These are phyloP conservation scores for Russula sp. DNA, from an alignment of 768 basidiomycete species.

Conservation along the genomic window DNA sequence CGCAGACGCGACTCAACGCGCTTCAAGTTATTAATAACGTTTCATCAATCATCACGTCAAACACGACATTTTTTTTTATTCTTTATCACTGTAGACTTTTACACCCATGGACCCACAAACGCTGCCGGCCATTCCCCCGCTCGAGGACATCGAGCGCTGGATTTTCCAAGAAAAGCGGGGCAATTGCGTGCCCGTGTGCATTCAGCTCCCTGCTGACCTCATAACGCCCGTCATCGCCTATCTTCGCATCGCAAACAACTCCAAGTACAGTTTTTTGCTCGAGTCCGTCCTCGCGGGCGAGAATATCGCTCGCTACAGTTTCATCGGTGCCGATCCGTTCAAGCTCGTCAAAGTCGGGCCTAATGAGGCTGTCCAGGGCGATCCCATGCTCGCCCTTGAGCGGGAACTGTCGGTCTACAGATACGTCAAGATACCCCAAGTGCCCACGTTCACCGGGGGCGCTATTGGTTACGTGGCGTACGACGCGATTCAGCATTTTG, in stretches of 20 bases:
- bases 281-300: conserved; percentile 92
- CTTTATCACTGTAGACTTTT: not conserved
- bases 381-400: conserved; percentile 82
- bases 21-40: too few species aligned
- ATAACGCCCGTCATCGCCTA: conserved; percentile 98
- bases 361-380: conserved; percentile 75
- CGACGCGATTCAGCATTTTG: conserved; percentile 95
- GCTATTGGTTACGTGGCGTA: conserved; percentile 97
- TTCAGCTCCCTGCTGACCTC: conserved; percentile 92
- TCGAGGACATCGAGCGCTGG: conserved; percentile 71
- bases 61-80: not conserved
- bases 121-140: conserved; percentile 65
- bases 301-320: conserved; percentile 89
- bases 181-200: conserved; percentile 90
- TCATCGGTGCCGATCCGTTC: conserved; percentile 94
- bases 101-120: conserved; percentile 35
- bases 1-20: too few species aligned
- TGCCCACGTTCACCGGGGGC: conserved; percentile 94
- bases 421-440: conserved; percentile 87
- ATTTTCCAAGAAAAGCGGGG: conserved; percentile 79
- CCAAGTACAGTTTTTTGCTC: conserved; percentile 90
- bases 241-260: conserved; percentile 86
- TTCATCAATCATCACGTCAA: not conserved
- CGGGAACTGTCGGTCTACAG: conserved; percentile 81
- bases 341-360: conserved; percentile 90